These are phyloP conservation scores for Apostasia ramifera DNA, from an alignment of 106 monocot genomes.

Conservation along the genomic window DNA sequence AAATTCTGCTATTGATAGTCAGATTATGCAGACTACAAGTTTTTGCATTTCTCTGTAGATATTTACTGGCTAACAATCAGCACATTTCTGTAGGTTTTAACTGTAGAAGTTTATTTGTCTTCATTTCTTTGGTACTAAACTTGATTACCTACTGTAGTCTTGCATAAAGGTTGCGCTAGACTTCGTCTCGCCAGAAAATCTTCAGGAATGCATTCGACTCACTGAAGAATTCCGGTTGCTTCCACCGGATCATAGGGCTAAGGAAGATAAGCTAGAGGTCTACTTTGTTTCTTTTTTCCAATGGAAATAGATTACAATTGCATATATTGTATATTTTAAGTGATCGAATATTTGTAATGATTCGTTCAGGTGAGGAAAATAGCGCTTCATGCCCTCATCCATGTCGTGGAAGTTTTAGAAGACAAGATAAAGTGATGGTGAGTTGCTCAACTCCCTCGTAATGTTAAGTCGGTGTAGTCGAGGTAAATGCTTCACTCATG, in stretches of 20 bases:
- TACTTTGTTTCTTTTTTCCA: not conserved
- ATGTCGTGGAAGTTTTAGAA: not conserved
- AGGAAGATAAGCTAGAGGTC: slow-evolving; percentile 43
- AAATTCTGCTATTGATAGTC: too few relatives aligned
- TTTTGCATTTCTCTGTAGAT: too few relatives aligned
- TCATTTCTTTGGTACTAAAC: not conserved
- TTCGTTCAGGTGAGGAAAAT: slow-evolving; percentile 6
- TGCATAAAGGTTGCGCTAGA: slow-evolving; percentile 53
- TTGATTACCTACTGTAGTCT: slow-evolving; percentile 19
- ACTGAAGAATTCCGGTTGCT: slow-evolving; percentile 36
- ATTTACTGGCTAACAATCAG: too few relatives aligned
- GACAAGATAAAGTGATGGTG: too few relatives aligned
- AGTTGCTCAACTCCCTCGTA: too few relatives aligned
- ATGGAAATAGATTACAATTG: not conserved
- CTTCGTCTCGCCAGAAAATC: slow-evolving; percentile 49
- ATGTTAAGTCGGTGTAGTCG: too few relatives aligned
- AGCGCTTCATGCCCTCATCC: slow-evolving; percentile 4
- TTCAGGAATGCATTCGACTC: slow-evolving; percentile 24
- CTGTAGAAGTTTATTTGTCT: too few relatives aligned
- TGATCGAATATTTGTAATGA: slow-evolving; percentile 1
- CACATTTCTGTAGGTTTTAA: too few relatives aligned
- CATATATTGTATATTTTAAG: not conserved
- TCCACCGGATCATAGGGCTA: slow-evolving; percentile 33
- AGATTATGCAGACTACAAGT: too few relatives aligned
- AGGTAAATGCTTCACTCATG: too few relatives aligned